Conservation (phyloP, 2,329 filamentous ascomycete genomes). For the Cladobotryum protrusum region DNA sequence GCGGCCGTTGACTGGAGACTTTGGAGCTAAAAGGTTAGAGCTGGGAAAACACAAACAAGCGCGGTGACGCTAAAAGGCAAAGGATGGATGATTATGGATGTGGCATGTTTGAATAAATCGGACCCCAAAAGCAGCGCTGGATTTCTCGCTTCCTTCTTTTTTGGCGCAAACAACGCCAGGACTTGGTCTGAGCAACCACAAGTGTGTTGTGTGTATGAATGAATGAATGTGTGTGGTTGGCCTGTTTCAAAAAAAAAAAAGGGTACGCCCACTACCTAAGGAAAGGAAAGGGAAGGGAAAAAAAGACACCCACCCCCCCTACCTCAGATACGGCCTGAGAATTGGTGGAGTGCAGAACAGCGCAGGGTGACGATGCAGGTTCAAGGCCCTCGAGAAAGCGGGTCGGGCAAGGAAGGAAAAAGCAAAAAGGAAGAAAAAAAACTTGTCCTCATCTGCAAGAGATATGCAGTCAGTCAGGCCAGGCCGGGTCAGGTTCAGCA, state of each 20-base stretch:
- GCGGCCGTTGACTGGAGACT: constrained; percentile 3
- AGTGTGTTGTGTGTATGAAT: too few species aligned
- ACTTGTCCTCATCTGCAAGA: too few species aligned
- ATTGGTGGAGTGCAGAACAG: background rate
- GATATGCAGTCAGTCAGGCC: constrained; percentile 3
- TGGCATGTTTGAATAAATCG: background rate
- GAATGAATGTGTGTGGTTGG: constrained; percentile 9
- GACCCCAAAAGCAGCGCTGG: constrained; percentile 20
- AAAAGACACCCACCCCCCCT: too few species aligned
- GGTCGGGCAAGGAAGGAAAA: too few species aligned
- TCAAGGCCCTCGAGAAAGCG: constrained; percentile 10
- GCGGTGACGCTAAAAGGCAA: constrained; percentile 24
- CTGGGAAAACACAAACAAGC: constrained; percentile 19
- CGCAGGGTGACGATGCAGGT: constrained; percentile 1
- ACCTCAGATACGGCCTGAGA: background rate
- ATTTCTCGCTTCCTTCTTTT: constrained; percentile 12
- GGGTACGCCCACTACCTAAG: background rate
- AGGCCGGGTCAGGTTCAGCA: background rate
- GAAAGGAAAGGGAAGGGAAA: too few species aligned
- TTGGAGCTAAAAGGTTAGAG: constrained; percentile 2
- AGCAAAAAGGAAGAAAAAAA: too few species aligned
- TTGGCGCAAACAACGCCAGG: too few species aligned
- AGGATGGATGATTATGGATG: background rate
- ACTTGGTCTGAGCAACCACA: background rate
- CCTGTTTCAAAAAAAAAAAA: constrained; percentile 7